A percentile compares a stretch with the other conserved stretches of the same genome.
Conservation (phyloP, 169 alveolate genomes). For the Plasmodium fragile region DNA sequence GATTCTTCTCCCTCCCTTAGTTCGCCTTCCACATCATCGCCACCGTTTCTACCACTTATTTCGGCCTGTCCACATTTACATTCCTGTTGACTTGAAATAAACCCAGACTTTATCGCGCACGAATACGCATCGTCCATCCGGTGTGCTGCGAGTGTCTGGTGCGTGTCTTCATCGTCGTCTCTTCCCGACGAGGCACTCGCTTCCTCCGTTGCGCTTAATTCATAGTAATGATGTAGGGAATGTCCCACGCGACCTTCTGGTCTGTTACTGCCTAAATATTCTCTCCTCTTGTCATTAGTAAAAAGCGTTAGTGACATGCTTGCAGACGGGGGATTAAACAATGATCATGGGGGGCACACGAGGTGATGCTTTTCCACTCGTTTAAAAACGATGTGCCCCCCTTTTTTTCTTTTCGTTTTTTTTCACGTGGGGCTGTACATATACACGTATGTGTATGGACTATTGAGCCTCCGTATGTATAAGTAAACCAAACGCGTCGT, state of each 20-base stretch:
- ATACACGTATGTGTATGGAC: not conserved
- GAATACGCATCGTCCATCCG: not conserved
- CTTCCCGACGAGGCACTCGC: not conserved
- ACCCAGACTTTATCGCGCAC: not conserved
- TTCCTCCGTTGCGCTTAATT: slow-evolving; percentile 1
- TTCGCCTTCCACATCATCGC: not conserved
- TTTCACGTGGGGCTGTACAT: not conserved
- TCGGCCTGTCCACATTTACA: not conserved
- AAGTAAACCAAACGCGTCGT: not conserved
- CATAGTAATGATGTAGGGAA: slow-evolving; percentile 71
- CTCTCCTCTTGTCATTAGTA: slow-evolving; percentile 21
- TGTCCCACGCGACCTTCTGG: slow-evolving; percentile 72
- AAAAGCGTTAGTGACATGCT: slow-evolving; percentile 74
- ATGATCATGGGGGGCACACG: not conserved
- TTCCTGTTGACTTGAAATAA: not conserved
- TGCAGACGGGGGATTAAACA: not conserved
- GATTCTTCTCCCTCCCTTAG: not conserved
- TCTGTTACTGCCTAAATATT: slow-evolving; percentile 1
- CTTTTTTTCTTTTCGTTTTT: not conserved
- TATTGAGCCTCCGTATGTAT: not conserved
- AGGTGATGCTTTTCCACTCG: not conserved
- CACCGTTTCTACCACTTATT: not conserved
- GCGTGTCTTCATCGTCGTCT: slow-evolving; percentile 11
- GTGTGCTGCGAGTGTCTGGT: not conserved
- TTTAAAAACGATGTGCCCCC: not conserved